Evolutionary conservation across 1,284 basidiomycete species (phyloP).

Genomic region (Tilletiaria anomala): DNA sequence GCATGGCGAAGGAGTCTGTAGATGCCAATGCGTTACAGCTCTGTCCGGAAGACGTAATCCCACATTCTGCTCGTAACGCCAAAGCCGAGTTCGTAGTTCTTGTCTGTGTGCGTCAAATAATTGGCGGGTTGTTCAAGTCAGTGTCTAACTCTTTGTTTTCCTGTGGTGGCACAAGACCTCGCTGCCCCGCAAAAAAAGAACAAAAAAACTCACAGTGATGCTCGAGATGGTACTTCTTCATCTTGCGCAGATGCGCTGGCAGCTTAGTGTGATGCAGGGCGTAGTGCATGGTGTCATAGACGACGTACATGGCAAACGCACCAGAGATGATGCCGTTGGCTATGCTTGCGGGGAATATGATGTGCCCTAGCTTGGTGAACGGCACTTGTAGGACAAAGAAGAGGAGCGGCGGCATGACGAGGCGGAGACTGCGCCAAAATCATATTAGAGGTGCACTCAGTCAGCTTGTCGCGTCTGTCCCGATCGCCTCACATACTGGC

Average conservation of each 20-base stretch:
- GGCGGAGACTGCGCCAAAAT: conserved; percentile 42
- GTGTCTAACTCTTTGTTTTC: too few relatives aligned
- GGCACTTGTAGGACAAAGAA: conserved; percentile 68
- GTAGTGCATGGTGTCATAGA: conserved; percentile 40
- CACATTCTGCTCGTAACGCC: conserved; percentile 90
- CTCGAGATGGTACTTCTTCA: conserved; percentile 97
- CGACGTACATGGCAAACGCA: conserved; percentile 68
- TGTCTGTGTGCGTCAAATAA: conserved; percentile 16
- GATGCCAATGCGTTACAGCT: too few relatives aligned
- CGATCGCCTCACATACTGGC: not conserved
- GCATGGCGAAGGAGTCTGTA: too few relatives aligned
- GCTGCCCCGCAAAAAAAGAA: too few relatives aligned
- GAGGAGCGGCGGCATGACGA: conserved; percentile 90
- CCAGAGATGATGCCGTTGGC: conserved; percentile 91
- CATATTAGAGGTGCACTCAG: not conserved
- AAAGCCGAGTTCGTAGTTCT: conserved; percentile 87
- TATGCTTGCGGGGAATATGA: conserved; percentile 64
- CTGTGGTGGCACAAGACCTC: too few relatives aligned
- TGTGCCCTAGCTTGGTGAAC: conserved; percentile 73
- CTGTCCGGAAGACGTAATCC: conserved; percentile 82
- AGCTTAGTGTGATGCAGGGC: conserved; percentile 44
- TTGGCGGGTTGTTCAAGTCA: too few relatives aligned
- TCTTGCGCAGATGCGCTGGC: conserved; percentile 69
- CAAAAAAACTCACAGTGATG: conserved; percentile 98
- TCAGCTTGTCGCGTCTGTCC: not conserved